Percentiles rank a stretch among this genome's conserved stretches.
Conservation (phyloP, 2,329 filamentous ascomycete species). For the Fusarium penzigii region DNA sequence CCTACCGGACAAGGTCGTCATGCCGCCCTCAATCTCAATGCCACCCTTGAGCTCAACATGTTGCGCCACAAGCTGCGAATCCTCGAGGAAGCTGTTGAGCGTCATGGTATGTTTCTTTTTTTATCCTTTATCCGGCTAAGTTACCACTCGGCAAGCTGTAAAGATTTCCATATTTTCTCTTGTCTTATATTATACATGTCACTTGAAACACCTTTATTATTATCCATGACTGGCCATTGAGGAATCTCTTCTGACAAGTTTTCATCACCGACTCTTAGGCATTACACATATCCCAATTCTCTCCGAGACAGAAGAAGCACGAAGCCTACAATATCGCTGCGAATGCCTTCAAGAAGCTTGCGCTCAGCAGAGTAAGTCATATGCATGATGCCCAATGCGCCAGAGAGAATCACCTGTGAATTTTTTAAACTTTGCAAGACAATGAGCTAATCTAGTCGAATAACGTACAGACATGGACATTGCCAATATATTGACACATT, state of each 20-base stretch:
- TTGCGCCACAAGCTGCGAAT: conserved; percentile 56
- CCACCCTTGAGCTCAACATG: conserved; percentile 53
- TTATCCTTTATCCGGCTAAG: conserved; percentile 5
- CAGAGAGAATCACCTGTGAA: background rate
- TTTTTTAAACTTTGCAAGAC: background rate
- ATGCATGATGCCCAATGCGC: background rate
- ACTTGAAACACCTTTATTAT: background rate
- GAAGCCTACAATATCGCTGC: conserved; percentile 58
- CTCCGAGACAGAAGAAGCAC: conserved; percentile 58
- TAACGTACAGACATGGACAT: conserved; percentile 33
- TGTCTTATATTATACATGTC: background rate
- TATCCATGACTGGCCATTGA: background rate
- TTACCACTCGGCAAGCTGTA: conserved; percentile 5
- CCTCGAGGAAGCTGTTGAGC: conserved; percentile 49
- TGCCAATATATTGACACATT: conserved; percentile 31
- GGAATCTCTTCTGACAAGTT: conserved; percentile 18
- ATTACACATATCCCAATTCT: conserved; percentile 42
- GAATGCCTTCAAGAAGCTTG: conserved; percentile 58
- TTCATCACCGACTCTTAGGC: conserved; percentile 19
- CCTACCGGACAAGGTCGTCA: conserved; percentile 50
- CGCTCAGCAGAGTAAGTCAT: conserved; percentile 38
- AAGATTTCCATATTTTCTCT: conserved; percentile 9
- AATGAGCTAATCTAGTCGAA: conserved; percentile 16
- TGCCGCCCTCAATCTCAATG: conserved; percentile 48
- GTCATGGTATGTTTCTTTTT: conserved; percentile 45